Evolutionary conservation across 352 stramenopile species (phyloP).

Genomic region (Phytophthora hybrid): DNA sequence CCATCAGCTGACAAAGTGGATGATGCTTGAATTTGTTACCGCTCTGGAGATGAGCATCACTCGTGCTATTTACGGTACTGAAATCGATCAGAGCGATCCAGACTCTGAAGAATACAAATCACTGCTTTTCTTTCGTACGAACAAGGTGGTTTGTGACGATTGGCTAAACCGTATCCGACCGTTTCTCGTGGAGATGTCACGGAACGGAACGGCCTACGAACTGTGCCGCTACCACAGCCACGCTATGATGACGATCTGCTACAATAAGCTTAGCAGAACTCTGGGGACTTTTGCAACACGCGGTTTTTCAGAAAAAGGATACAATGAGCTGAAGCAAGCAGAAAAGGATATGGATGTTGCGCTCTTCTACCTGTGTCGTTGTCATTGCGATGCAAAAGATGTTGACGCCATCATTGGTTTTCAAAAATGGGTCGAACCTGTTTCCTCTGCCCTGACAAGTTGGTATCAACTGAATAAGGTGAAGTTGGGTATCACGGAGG

Average conservation of each 20-base stretch:
- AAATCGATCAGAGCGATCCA: conserved; percentile 33
- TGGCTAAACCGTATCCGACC: conserved; percentile 74
- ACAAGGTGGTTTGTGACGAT: conserved; percentile 74
- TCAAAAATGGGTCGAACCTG: conserved; percentile 46
- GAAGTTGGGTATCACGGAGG: conserved; percentile 16
- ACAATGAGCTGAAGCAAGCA: conserved; percentile 40
- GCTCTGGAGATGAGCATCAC: conserved; percentile 59
- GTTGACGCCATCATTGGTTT: conserved; percentile 60
- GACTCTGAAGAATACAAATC: conserved; percentile 63
- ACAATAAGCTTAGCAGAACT: conserved; percentile 47
- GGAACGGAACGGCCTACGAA: conserved; percentile 31
- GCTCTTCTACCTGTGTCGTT: conserved; percentile 54
- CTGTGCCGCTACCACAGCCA: conserved; percentile 57
- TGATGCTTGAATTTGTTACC: conserved; percentile 66
- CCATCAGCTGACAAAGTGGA: conserved; percentile 37
- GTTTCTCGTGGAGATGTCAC: conserved; percentile 57
- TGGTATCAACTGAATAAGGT: conserved; percentile 29
- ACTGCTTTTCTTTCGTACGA: conserved; percentile 66
- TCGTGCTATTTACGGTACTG: conserved; percentile 33
- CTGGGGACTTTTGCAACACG: conserved; percentile 32
- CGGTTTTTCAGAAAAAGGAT: conserved; percentile 21
- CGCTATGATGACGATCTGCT: conserved; percentile 45
- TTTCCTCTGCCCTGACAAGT: conserved; percentile 41
- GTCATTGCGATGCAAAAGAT: conserved; percentile 62
- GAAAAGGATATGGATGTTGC: conserved; percentile 57